Evolutionary conservation across 176 grass and related monocot genomes (phyloP).

Genomic region (Cymbopogon citratus): DNA sequence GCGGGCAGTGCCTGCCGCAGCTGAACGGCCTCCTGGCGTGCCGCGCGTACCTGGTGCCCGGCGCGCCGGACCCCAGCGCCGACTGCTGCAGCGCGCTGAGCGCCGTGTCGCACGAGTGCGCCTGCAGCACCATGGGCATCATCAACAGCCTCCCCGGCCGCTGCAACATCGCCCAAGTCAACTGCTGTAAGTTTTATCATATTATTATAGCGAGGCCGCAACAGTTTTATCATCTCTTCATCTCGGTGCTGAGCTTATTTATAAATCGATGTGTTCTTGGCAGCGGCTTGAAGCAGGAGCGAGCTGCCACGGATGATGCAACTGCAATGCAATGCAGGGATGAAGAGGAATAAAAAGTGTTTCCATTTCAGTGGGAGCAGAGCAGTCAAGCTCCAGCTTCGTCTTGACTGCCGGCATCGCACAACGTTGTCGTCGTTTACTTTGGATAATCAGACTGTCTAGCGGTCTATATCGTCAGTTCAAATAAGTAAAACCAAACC

Average conservation of each 20-base stretch:
- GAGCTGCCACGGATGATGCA: too few species aligned
- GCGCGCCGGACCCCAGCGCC: conserved; percentile 48
- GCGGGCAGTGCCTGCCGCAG: conserved; percentile 44
- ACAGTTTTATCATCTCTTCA: not conserved
- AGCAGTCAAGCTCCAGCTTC: not conserved
- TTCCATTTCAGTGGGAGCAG: not conserved
- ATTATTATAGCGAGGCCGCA: not conserved
- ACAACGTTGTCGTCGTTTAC: not conserved
- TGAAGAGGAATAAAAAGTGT: not conserved
- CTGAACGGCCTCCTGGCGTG: conserved; percentile 58
- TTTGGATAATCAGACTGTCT: not conserved
- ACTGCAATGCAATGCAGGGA: not conserved
- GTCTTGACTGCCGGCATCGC: not conserved
- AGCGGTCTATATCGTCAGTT: not conserved
- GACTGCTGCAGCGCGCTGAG: conserved; percentile 70
- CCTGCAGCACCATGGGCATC: conserved; percentile 68
- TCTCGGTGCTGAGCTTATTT: not conserved
- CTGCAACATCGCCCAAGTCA: conserved; percentile 39
- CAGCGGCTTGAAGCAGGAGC: conserved; percentile 16
- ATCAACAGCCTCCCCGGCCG: conserved; percentile 71
- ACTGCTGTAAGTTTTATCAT: conserved; percentile 55
- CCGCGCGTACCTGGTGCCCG: conserved; percentile 58
- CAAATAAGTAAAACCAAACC: conserved; percentile 1
- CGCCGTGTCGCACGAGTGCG: conserved; percentile 50
- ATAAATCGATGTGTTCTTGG: not conserved